Percentiles rank a stretch among this genome's conserved stretches.
Evolutionary conservation across 257 asterid species (phyloP).

Genomic region (Parsonsia alboflavescens): DNA sequence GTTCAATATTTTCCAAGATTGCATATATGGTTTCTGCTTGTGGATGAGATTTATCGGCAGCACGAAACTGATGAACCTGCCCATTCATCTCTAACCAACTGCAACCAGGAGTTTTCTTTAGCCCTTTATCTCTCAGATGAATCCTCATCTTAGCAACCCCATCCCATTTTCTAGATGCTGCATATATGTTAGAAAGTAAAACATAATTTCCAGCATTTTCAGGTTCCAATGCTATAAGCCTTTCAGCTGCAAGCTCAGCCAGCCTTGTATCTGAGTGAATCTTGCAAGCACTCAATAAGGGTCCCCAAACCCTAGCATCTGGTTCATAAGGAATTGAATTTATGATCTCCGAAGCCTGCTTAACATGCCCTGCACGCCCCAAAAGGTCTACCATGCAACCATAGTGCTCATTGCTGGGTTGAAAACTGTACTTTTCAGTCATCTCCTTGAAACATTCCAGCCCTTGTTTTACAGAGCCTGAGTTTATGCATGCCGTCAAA

Average conservation of each 20-base stretch:
- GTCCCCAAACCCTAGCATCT: background rate
- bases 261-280: background rate
- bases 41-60: constrained; percentile 1
- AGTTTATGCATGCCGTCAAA: background rate
- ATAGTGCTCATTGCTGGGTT: background rate
- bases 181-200: constrained; percentile 2
- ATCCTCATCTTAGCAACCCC: constrained; percentile 6
- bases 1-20: background rate
- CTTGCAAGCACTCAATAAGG: constrained; percentile 4
- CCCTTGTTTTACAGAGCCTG: background rate
- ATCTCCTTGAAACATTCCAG: background rate
- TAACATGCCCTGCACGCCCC: constrained; percentile 9
- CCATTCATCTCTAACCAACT: background rate
- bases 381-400: constrained; percentile 2
- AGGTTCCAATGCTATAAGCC: background rate
- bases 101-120: background rate
- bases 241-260: background rate
- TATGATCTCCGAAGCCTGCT: background rate
- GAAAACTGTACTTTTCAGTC: background rate
- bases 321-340: background rate
- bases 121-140: background rate
- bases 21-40: background rate
- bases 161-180: background rate
- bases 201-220: constrained; percentile 7
- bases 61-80: background rate